Evolutionary conservation across 2,329 filamentous ascomycete species (phyloP), one percentile per base, ranked within the genome.

Genomic region (Kalmusia sp.): DNA sequence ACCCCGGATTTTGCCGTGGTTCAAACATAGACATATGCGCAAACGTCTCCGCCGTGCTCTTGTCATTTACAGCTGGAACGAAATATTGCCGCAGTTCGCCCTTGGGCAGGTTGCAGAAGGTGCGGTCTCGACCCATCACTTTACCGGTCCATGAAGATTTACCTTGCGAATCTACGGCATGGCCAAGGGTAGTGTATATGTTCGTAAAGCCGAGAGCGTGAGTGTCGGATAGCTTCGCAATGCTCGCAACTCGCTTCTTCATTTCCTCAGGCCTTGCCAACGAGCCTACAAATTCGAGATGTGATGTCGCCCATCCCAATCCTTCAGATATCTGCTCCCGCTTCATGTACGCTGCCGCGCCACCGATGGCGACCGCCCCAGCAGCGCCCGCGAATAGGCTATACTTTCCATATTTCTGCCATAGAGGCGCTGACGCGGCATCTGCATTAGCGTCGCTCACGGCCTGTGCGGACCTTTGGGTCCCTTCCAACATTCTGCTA

Each of bases 211-310:
- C 90, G 12, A 97, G 82, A 11, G 81, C 82, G 12, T 91, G 82
- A 52, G 90, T 85, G 39, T 79, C 73, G 28, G 86, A 82, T 17
- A 93, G 77, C 53, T 82, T 80, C n/a, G 84, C 80, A 71, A 97
- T 80, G 55, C 79, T 82, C n/a, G 80, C 77, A 8, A 96, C 82
- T 27, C 95, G 86, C 67, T 86, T 84, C 62, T 87, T 87, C 59
- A 98, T 79, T 68, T 96, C 92, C 64, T 93, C 89, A 4, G 86
- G 87, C n/a, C 91, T 87, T 41, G 90, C 89, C 6, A 99, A 83
- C 67, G 92, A 96, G 2, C 92, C 92, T 1, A 98, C 91, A 67
- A 98, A 99, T 73, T 95, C 91, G 22, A 99, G 85, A 75, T 99
- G 95, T 30, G 91, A 95, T 14, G 89, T 86, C 12, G 91, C 91